Percentiles rank a stretch among this genome's conserved stretches.
Evolutionary conservation across 108 stramenopile species (phyloP).

Genomic region (Cyclotella choctawhatcheeana): DNA sequence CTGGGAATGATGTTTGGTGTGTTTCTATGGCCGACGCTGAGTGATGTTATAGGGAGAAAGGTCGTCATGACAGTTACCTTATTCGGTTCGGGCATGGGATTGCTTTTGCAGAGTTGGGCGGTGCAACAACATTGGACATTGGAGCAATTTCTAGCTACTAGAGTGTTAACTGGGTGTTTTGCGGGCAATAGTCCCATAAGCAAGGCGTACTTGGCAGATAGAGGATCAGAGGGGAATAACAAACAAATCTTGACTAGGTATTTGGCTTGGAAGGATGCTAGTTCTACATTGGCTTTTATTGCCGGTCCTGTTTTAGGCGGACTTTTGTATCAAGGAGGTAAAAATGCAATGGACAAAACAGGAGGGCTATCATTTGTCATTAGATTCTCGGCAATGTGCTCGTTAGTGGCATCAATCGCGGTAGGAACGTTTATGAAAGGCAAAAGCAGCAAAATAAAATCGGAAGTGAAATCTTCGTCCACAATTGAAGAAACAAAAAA

Average conservation of each 20-base stretch:
- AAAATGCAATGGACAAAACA: conserved; percentile 26
- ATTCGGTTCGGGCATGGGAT: conserved; percentile 68
- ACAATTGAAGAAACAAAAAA: conserved; percentile 6
- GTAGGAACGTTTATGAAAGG: conserved; percentile 51
- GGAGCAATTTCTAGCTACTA: conserved; percentile 57
- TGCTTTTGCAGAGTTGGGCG: conserved; percentile 62
- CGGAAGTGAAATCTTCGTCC: background rate
- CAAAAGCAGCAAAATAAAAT: background rate
- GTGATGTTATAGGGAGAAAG: conserved; percentile 69
- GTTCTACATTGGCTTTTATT: conserved; percentile 77
- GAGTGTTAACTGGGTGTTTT: conserved; percentile 75
- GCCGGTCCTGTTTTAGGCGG: conserved; percentile 77
- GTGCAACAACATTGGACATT: conserved; percentile 49
- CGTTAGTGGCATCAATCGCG: conserved; percentile 56
- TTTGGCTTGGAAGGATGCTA: conserved; percentile 77
- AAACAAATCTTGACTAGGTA: conserved; percentile 49
- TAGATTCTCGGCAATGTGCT: conserved; percentile 64
- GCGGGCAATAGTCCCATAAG: conserved; percentile 74
- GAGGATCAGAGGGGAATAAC: conserved; percentile 47
- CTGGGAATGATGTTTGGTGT: conserved; percentile 81
- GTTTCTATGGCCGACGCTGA: conserved; percentile 74
- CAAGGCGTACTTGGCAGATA: conserved; percentile 83
- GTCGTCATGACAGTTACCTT: conserved; percentile 58
- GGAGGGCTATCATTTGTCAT: conserved; percentile 66
- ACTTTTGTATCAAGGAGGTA: conserved; percentile 47